Conservation (phyloP, 768 basidiomycete genomes). For the Clitopilus passeckerianus region DNA sequence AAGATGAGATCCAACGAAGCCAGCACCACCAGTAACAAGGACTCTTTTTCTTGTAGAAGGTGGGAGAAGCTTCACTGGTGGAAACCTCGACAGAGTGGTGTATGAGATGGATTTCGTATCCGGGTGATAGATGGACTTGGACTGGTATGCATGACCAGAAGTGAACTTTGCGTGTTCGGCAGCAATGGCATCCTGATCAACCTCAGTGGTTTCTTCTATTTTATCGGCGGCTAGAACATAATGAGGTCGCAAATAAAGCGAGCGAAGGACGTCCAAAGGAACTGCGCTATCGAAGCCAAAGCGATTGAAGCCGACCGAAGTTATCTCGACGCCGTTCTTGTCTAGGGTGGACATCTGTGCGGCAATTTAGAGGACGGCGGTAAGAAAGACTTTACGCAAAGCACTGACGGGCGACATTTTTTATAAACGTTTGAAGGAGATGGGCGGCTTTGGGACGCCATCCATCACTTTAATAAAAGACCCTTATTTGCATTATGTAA, state of each 20-base stretch:
- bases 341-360: slow-evolving; percentile 60
- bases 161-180: slow-evolving; percentile 50
- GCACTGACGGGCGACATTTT: slow-evolving; percentile 20
- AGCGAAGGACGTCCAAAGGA: slow-evolving; percentile 71
- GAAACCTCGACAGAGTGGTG: slow-evolving; percentile 87
- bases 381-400: background rate
- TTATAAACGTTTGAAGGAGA: slow-evolving; percentile 1
- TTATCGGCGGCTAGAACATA: slow-evolving; percentile 44
- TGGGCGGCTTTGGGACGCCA: background rate
- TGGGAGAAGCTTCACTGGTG: slow-evolving; percentile 85
- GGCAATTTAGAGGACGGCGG: slow-evolving; percentile 9
- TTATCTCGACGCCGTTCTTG: slow-evolving; percentile 72
- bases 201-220: slow-evolving; percentile 17
- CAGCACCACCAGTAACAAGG: slow-evolving; percentile 95
- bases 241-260: slow-evolving; percentile 84
- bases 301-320: slow-evolving; percentile 73
- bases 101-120: slow-evolving; percentile 82
- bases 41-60: slow-evolving; percentile 79
- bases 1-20: slow-evolving; percentile 98
- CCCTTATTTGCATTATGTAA: slow-evolving; percentile 6
- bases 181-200: slow-evolving; percentile 35
- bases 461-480: background rate
- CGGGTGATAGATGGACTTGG: slow-evolving; percentile 84
- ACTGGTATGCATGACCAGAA: slow-evolving; percentile 55
- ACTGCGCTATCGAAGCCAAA: slow-evolving; percentile 92